Evolutionary conservation across 2,329 filamentous ascomycete genomes (phyloP), one percentile per base, ranked within the genome.

Genomic region (Sporothrix humicola): DNA sequence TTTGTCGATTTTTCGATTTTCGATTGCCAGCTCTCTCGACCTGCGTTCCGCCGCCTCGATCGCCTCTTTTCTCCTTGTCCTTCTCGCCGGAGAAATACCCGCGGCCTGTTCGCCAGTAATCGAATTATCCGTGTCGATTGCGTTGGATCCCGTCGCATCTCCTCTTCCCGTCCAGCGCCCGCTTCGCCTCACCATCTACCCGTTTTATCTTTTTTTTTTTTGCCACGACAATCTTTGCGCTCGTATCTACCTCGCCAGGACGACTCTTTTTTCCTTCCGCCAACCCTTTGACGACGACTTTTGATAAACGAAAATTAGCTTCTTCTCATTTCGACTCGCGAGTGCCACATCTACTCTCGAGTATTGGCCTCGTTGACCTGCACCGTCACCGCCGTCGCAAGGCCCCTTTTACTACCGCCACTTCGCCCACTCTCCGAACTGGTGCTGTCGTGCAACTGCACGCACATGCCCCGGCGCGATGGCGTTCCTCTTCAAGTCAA

Each of bases 401-500:
- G 44, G 46, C 46, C 15, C n/a, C 37, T 44, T 13, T 26, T 20
- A 20, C 10, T 23, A 26, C 15, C 20, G 61, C n/a, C 4, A 2
- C 42, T 26, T 66, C 12, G 9, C 42, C 61, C 42, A 12, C 42
- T 48, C 23, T 37, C 46, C 61, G 65, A 42, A 48, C 61, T 52
- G 54, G 63, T 58, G 73, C 61, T 48, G 61, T 66, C 46, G 65
- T 73, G 73, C 72, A 61, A 58, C 69, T 66, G 12, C 46, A 61
- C 73, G 73, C 70, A 61, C 71, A 63, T 76, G 52, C 73, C 42
- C 54, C 54, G 70, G 79, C 82, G 86, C 82, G 82, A 94, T 94
- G 92, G 90, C 92, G 77, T 94, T 94, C 82, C 87, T 94, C 75
- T 94, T 94, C 85, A 93, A 93, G 82, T 93, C 91, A 73, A 94